A percentile compares a stretch with the other conserved stretches of the same genome.
Evolutionary conservation across 345 rosid genomes (phyloP).

Genomic region (Populus nigra): DNA sequence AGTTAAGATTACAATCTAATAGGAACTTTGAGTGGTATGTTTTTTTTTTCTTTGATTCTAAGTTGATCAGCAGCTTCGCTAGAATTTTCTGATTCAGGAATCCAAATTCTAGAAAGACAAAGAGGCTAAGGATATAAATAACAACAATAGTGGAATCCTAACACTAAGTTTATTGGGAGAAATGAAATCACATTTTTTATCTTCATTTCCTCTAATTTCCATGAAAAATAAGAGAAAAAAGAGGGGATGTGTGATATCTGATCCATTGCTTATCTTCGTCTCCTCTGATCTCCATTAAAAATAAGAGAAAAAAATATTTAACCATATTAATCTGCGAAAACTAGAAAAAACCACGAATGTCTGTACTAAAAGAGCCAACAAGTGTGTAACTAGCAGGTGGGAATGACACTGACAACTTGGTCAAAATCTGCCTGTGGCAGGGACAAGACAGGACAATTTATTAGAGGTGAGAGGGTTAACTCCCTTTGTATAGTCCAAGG

Average conservation of each 20-base stretch:
- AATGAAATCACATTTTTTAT: background rate
- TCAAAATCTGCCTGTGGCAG: background rate
- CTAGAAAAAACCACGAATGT: background rate
- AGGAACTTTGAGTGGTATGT: background rate
- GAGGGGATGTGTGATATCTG: no score
- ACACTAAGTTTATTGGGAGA: background rate
- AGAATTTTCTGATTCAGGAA: no score
- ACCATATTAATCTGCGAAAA: background rate
- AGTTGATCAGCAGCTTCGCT: background rate
- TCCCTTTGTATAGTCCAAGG: background rate
- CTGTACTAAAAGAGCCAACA: background rate
- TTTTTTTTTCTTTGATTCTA: background rate
- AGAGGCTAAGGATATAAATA: background rate
- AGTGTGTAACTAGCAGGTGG: background rate
- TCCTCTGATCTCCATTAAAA: background rate
- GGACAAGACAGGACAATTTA: background rate
- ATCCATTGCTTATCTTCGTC: background rate
- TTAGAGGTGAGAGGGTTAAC: background rate
- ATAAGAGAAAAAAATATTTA: no score
- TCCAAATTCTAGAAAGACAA: background rate
- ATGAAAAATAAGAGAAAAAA: background rate
- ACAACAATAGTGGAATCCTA: background rate
- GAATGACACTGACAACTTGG: background rate
- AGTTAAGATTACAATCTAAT: background rate
- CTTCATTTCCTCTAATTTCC: background rate